These are phyloP conservation scores for Vanrija sp. DNA, from an alignment of 1,284 basidiomycete species.

Conservation along the genomic window DNA sequence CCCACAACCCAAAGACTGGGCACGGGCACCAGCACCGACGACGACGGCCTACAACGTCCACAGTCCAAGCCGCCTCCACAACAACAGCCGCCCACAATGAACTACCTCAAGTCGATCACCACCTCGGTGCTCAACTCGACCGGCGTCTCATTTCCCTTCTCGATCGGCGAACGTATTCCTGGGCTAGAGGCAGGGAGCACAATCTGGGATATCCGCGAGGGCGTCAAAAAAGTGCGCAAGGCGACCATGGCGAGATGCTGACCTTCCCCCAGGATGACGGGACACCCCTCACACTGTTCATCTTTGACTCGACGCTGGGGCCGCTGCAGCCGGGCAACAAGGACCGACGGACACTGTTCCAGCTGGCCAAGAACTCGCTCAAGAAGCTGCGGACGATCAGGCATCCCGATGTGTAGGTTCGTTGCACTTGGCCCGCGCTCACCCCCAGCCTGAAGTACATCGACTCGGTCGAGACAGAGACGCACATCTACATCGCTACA, in stretches of 20 bases:
- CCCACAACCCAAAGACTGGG: no score
- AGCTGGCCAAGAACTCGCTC: conserved; percentile 84
- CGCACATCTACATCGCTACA: conserved; percentile 85
- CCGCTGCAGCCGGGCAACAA: conserved; percentile 47
- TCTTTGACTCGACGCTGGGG: conserved; percentile 64
- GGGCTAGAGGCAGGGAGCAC: conserved; percentile 60
- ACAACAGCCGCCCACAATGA: conserved; percentile 36
- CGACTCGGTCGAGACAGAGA: conserved; percentile 85
- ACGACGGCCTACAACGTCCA: background rate
- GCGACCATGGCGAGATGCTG: background rate
- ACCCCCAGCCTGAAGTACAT: conserved; percentile 71
- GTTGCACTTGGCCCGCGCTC: background rate
- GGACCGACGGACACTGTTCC: conserved; percentile 60
- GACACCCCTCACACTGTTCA: conserved; percentile 76
- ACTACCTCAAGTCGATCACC: conserved; percentile 50
- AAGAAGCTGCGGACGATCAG: conserved; percentile 85
- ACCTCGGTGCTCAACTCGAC: conserved; percentile 81
- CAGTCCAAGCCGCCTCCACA: background rate
- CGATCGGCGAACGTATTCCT: conserved; percentile 69
- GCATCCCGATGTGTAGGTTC: conserved; percentile 75
- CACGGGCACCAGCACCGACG: background rate
- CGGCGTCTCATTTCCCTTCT: conserved; percentile 82
- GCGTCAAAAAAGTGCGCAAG: conserved; percentile 69
- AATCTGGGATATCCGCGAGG: conserved; percentile 84
- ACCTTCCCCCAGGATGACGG: conserved; percentile 69